A percentile compares a stretch with the other conserved stretches of the same genome.
Conservation (phyloP, 176 grass and related monocot genomes). For the maize (Zea mays) region Zm-B73-REFERENCE-NAM-5.0 NC_050099.1:15974001-15974500, state of each 20-base stretch:
- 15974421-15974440: conserved; percentile 41
- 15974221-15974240: conserved; percentile 3
- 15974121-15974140: conserved; percentile 13
- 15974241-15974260: background rate
- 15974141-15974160: conserved; percentile 11
- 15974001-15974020: background rate
- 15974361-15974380: background rate
- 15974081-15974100: background rate
- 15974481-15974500: background rate
- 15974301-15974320: background rate
- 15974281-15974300: conserved; percentile 29
- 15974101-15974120: background rate
- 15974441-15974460: background rate
- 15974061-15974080: background rate
- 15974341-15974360: conserved; percentile 16
- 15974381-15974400: background rate
- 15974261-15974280: background rate
- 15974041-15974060: too few relatives aligned
- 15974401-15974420: conserved; percentile 38
- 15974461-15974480: background rate
- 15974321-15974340: background rate
- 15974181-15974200: background rate
- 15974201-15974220: background rate
- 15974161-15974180: background rate
- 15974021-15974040: background rate